Conservation (phyloP, 2,329 filamentous ascomycete genomes). For the Cladosporium colombiae region DNA sequence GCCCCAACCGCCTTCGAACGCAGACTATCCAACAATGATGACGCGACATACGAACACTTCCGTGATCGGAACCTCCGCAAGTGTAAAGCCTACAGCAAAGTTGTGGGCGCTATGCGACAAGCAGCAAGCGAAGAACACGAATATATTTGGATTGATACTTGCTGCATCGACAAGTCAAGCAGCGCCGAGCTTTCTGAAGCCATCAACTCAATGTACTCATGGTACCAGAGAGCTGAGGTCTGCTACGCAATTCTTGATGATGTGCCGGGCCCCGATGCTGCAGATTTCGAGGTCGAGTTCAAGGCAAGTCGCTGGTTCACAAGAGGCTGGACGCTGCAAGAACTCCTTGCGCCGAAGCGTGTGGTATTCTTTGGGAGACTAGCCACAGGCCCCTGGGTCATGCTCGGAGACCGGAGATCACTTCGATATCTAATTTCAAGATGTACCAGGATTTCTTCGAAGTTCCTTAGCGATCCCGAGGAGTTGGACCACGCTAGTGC, state of each 20-base stretch:
- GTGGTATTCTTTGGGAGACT: background rate
- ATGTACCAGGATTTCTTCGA: too few species aligned
- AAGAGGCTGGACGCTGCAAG: conserved; percentile 14
- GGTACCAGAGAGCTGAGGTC: conserved; percentile 35
- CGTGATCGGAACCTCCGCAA: background rate
- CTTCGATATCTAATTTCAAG: background rate
- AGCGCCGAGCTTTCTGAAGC: conserved; percentile 38
- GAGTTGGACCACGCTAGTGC: background rate
- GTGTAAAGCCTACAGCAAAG: conserved; percentile 30
- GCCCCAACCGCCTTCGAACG: background rate
- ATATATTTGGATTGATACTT: conserved; percentile 41
- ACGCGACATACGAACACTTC: background rate
- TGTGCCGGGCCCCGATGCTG: conserved; percentile 19
- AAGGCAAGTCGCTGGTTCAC: background rate
- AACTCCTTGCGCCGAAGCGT: background rate
- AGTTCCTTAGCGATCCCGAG: background rate
- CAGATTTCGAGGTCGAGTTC: background rate
- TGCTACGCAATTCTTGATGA: conserved; percentile 40
- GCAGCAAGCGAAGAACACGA: conserved; percentile 27
- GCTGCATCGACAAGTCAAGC: conserved; percentile 40
- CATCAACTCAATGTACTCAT: conserved; percentile 30
- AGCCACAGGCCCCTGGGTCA: background rate
- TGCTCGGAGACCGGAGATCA: background rate
- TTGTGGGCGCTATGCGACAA: conserved; percentile 27
- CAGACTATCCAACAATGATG: background rate